Conservation (phyloP, 2,329 filamentous ascomycete genomes). For the Helotiales sp. region DNA sequence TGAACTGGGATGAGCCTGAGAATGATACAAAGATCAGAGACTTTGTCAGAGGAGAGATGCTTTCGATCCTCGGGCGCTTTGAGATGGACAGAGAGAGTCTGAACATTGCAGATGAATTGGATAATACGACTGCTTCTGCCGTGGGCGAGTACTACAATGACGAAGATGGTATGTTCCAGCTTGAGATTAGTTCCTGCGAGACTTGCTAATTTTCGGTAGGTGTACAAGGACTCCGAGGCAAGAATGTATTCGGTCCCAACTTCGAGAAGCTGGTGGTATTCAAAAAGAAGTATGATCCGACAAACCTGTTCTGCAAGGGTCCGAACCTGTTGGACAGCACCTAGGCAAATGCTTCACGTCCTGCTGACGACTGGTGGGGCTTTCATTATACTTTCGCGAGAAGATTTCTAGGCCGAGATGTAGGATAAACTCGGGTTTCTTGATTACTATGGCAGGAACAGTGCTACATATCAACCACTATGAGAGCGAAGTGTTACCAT, state of each 20-base stretch:
- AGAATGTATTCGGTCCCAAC: constrained; percentile 43
- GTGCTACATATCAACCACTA: too few species aligned
- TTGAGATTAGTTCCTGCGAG: neutral
- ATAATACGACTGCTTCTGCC: neutral
- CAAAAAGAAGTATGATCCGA: constrained; percentile 48
- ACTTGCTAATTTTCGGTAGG: constrained; percentile 13
- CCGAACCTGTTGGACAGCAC: constrained; percentile 18
- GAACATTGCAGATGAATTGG: neutral
- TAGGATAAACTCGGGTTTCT: too few species aligned
- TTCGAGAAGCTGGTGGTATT: constrained; percentile 41
- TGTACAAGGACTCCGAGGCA: constrained; percentile 11
- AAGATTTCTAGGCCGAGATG: too few species aligned
- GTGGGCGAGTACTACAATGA: neutral
- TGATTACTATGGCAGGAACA: too few species aligned
- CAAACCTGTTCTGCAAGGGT: constrained; percentile 43
- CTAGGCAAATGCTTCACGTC: too few species aligned
- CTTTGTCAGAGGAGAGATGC: constrained; percentile 15
- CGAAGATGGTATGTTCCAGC: constrained; percentile 12
- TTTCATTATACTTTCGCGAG: too few species aligned
- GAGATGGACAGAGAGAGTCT: neutral
- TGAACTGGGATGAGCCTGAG: constrained; percentile 28
- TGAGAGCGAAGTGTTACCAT: too few species aligned
- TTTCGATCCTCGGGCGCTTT: too few species aligned
- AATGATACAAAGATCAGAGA: neutral
- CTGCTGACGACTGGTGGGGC: too few species aligned